phyloP scores from a whole-genome alignment of 2,329 filamentous ascomycete species.

The Arachnomyces sp. region DNA sequence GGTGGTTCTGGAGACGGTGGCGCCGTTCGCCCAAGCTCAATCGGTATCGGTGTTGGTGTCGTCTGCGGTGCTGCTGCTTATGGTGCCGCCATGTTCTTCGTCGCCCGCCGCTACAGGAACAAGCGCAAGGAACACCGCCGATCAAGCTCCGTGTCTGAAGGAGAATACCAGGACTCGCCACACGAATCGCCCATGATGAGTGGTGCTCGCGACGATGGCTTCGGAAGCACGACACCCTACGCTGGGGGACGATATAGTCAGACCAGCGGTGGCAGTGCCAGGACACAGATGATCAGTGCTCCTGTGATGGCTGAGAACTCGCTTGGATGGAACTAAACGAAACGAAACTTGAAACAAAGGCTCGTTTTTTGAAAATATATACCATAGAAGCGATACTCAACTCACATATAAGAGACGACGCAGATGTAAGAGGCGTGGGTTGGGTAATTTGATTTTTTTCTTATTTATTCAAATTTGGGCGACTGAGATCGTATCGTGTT shows the following conservation, averaged over 20 bases:
- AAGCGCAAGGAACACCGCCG: slow-evolving; percentile 71
- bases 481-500: too few species aligned
- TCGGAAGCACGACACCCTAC: slow-evolving; percentile 38
- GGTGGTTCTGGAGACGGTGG: slow-evolving; percentile 12
- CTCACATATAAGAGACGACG: too few species aligned
- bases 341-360: slow-evolving; percentile 1
- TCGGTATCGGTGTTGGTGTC: slow-evolving; percentile 65
- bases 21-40: slow-evolving; percentile 39
- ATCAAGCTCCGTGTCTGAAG: slow-evolving; percentile 60
- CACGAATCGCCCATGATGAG: slow-evolving; percentile 47
- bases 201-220: slow-evolving; percentile 46
- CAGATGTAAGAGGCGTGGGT: too few species aligned
- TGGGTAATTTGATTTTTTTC: too few species aligned
- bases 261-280: slow-evolving; percentile 59
- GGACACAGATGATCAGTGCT: slow-evolving; percentile 71
- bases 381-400: too few species aligned
- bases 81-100: slow-evolving; percentile 87
- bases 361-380: too few species aligned
- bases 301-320: slow-evolving; percentile 92
- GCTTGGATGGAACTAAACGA: slow-evolving; percentile 77
- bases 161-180: slow-evolving; percentile 11
- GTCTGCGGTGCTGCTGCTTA: slow-evolving; percentile 76
- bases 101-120: slow-evolving; percentile 83
- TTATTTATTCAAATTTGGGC: too few species aligned
- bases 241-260: slow-evolving; percentile 42